Evolutionary conservation across 371 early-diverging fungal species (phyloP).

Genomic region (Coemansia sp.): DNA sequence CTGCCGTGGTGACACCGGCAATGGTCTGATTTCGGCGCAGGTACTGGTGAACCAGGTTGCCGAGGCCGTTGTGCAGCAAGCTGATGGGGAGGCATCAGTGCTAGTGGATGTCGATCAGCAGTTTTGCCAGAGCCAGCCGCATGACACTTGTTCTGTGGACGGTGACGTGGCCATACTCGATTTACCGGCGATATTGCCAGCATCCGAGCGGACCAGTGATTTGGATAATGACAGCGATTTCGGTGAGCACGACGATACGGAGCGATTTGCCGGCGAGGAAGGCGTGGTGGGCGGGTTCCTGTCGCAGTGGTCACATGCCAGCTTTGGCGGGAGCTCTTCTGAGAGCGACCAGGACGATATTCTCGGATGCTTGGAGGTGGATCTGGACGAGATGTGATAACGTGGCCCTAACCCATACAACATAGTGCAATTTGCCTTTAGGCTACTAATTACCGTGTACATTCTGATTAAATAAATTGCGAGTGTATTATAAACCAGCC

Average conservation of each 20-base stretch:
- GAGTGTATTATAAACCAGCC: too few relatives aligned
- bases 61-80: constrained; percentile 7
- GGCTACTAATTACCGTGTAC: too few relatives aligned
- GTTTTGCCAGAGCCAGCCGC: too few relatives aligned
- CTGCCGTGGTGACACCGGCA: constrained; percentile 16
- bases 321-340: constrained; percentile 6
- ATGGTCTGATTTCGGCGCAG: constrained; percentile 21
- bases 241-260: background rate
- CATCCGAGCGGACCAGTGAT: too few relatives aligned
- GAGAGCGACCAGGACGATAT: constrained; percentile 21
- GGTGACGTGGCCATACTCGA: too few relatives aligned
- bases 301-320: constrained; percentile 36
- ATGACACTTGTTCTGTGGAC: too few relatives aligned
- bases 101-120: too few relatives aligned
- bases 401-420: too few relatives aligned
- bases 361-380: constrained; percentile 46
- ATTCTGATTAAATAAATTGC: too few relatives aligned
- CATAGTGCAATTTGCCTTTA: too few relatives aligned
- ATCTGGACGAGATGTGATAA: constrained; percentile 38
- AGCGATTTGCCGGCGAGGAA: constrained; percentile 17
- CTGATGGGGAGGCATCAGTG: background rate
- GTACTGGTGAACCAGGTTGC: constrained; percentile 29
- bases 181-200: too few relatives aligned
- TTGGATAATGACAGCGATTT: too few relatives aligned
- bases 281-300: constrained; percentile 36